Evolutionary conservation across 2,329 filamentous ascomycete species (phyloP).

Genomic region (Cryphonectria carpinicola): DNA sequence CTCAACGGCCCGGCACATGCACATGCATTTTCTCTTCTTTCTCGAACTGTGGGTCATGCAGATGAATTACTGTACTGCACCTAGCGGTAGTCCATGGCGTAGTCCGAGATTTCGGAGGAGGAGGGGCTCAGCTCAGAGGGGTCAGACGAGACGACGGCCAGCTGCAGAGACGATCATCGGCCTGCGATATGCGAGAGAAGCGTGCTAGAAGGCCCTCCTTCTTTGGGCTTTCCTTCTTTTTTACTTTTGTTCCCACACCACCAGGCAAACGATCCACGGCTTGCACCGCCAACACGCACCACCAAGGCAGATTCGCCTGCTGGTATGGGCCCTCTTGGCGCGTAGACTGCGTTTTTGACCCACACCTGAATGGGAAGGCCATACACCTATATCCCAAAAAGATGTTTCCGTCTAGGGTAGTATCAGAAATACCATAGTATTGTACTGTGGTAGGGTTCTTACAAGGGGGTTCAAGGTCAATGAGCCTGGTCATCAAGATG

Average conservation of each 20-base stretch:
- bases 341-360: not conserved
- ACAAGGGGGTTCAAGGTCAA: not conserved
- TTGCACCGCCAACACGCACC: not conserved
- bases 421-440: not conserved
- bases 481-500: not conserved
- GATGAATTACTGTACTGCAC: too few relatives aligned
- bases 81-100: not conserved
- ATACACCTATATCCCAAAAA: not conserved
- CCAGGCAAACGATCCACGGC: not conserved
- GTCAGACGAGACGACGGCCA: not conserved
- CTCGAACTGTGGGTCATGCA: not conserved
- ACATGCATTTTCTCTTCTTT: not conserved
- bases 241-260: not conserved
- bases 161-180: not conserved
- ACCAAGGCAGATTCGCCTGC: not conserved
- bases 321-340: not conserved
- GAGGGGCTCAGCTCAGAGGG: not conserved
- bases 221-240: not conserved
- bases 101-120: not conserved
- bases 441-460: not conserved
- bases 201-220: not conserved
- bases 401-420: not conserved
- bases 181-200: slow-evolving; percentile 2
- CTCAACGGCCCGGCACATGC: slow-evolving; percentile 2
- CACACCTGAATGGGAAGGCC: slow-evolving; percentile 3